Percentiles rank a stretch among this genome's conserved stretches.
phyloP scores from a whole-genome alignment of 768 basidiomycete genomes.

The Leccinellum luteum region DNA sequence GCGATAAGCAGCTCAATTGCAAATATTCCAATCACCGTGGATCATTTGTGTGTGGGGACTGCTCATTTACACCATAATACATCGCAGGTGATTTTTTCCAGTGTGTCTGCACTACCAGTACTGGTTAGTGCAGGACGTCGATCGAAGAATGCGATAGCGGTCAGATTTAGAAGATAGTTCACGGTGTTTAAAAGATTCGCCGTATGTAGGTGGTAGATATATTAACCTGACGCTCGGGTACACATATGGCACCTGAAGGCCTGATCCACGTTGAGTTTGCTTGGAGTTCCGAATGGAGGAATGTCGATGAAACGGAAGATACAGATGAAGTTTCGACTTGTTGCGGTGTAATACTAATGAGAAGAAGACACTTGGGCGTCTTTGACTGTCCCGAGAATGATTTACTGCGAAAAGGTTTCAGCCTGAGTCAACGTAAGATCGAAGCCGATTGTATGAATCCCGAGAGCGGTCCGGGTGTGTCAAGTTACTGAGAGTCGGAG shows the following conservation, averaged over 20 bases:
- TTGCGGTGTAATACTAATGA: neutral
- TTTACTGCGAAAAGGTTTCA: neutral
- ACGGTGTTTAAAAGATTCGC: neutral
- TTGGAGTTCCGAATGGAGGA: neutral
- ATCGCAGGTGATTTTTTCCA: neutral
- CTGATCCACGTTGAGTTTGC: neutral
- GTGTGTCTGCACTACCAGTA: neutral
- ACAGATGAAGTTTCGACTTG: neutral
- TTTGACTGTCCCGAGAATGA: neutral
- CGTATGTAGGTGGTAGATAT: neutral
- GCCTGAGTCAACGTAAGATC: neutral
- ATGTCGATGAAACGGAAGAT: neutral
- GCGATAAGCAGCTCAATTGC: neutral
- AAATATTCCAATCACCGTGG: neutral
- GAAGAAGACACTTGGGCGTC: neutral
- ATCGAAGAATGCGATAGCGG: neutral
- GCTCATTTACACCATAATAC: neutral
- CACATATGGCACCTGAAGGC: neutral
- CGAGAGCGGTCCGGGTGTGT: neutral
- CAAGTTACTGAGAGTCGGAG: neutral
- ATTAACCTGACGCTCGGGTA: neutral
- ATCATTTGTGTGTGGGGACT: neutral
- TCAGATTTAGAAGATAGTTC: neutral
- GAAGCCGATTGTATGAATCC: neutral
- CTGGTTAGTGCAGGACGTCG: neutral